These are phyloP conservation scores for Penicillium egyptiacum DNA, from an alignment of 495 filamentous ascomycete species.

Conservation along the genomic window DNA sequence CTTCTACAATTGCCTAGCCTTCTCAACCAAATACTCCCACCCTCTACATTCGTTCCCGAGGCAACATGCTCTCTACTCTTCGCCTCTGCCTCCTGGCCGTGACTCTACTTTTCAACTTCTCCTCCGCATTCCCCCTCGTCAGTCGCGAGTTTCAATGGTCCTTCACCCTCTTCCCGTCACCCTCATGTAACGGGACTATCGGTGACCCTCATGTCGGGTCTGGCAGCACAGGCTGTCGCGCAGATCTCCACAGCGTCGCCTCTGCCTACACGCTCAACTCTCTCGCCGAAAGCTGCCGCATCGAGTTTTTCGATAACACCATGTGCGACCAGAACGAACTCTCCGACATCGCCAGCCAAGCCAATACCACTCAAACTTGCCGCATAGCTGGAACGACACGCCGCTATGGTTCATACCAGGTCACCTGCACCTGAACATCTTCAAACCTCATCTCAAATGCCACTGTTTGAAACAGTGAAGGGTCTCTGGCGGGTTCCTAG, in stretches of 20 bases:
- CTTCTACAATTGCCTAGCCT: neutral
- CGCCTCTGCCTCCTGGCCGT: conserved; percentile 10
- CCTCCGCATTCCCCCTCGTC: conserved; percentile 24
- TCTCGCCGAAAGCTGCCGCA: conserved; percentile 21
- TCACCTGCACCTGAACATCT: conserved; percentile 23
- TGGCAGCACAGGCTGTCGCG: conserved; percentile 33
- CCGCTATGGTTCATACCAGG: conserved; percentile 29
- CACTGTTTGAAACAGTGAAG: neutral
- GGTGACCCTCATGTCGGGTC: conserved; percentile 21
- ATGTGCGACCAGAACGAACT: conserved; percentile 29
- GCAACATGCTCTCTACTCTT: conserved; percentile 13
- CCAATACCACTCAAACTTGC: conserved; percentile 15
- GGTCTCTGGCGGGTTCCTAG: neutral
- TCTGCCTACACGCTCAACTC: conserved; percentile 25
- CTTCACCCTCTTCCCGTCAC: conserved; percentile 26
- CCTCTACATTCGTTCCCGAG: neutral
- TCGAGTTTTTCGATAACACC: conserved; percentile 33
- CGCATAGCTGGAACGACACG: conserved; percentile 12
- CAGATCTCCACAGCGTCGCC: conserved; percentile 25
- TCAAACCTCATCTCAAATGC: neutral
- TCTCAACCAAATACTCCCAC: neutral
- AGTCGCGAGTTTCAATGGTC: conserved; percentile 26
- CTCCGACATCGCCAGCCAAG: conserved; percentile 19
- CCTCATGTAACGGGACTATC: conserved; percentile 17
- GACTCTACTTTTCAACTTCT: conserved; percentile 11